Evolutionary conservation across 495 filamentous ascomycete species (phyloP).

Genomic region (Penicillium nucicola): DNA sequence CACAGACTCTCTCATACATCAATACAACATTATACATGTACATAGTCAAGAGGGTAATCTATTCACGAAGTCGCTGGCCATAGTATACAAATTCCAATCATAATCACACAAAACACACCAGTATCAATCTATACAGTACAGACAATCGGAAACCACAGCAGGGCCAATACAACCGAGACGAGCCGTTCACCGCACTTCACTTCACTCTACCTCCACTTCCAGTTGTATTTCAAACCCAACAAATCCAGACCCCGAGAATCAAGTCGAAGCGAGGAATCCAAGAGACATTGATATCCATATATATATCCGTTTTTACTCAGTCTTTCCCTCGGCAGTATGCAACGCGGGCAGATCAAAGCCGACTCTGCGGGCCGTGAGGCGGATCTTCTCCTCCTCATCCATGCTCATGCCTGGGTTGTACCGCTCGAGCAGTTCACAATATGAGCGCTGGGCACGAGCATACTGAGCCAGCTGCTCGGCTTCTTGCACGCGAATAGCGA

Average conservation of each 20-base stretch:
- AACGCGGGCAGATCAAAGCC: constrained; percentile 76
- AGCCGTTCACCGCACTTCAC: too few species aligned
- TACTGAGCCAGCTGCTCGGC: constrained; percentile 78
- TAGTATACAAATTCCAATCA: constrained; percentile 11
- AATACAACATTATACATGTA: constrained; percentile 7
- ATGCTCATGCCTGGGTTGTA: constrained; percentile 90
- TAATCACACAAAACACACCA: constrained; percentile 9
- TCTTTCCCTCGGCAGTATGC: constrained; percentile 20
- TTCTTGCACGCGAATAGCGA: constrained; percentile 43
- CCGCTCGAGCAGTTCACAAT: constrained; percentile 74
- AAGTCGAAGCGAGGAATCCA: too few species aligned
- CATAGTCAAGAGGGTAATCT: not conserved
- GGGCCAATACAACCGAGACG: too few species aligned
- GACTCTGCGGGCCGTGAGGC: constrained; percentile 80
- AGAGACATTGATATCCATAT: not conserved
- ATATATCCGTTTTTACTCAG: constrained; percentile 1
- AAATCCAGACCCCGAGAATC: too few species aligned
- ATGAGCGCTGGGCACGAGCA: constrained; percentile 75
- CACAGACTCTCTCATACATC: not conserved
- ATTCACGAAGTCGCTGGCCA: not conserved
- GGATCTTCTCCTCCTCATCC: constrained; percentile 79
- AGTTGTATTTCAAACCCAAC: too few species aligned
- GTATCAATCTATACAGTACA: not conserved
- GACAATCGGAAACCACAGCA: not conserved
- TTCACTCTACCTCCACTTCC: too few species aligned